Evolutionary conservation across 768 basidiomycete species (phyloP).

Genomic region (Podaxis rugospora): DNA sequence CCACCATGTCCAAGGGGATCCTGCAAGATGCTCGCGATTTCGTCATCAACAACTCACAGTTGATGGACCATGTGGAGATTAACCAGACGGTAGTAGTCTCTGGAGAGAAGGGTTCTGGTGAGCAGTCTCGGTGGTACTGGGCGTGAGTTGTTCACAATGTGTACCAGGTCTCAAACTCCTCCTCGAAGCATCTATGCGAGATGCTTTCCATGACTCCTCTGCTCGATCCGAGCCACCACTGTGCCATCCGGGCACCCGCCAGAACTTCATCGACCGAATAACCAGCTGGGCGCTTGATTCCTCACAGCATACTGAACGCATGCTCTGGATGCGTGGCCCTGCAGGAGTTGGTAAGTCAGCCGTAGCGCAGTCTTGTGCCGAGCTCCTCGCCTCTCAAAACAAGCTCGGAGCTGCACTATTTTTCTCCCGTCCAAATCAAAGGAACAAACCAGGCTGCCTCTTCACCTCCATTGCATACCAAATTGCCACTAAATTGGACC

Average conservation of each 20-base stretch:
- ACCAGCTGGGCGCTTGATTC: neutral
- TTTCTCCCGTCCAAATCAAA: constrained; percentile 1
- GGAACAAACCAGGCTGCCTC: neutral
- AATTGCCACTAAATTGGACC: neutral
- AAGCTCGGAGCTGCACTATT: constrained; percentile 2
- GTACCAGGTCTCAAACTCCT: too few relatives aligned
- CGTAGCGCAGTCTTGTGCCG: neutral
- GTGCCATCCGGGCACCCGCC: neutral
- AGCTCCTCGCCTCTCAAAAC: neutral
- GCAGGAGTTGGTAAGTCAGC: constrained; percentile 4
- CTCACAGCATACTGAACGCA: neutral
- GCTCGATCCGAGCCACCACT: neutral
- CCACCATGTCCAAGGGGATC: too few relatives aligned
- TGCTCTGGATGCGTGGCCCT: neutral
- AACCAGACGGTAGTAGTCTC: too few relatives aligned
- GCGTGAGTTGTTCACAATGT: too few relatives aligned
- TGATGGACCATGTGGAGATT: too few relatives aligned
- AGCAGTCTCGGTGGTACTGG: too few relatives aligned
- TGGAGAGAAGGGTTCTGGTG: too few relatives aligned
- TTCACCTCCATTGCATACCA: neutral
- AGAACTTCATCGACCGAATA: neutral
- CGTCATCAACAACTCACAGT: too few relatives aligned
- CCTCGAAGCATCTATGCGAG: neutral
- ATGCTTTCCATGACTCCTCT: neutral
- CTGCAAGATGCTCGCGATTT: too few relatives aligned